These are phyloP conservation scores for Scenedesmus sp. DNA, from an alignment of 163 green algal genomes.

Conservation along the genomic window DNA sequence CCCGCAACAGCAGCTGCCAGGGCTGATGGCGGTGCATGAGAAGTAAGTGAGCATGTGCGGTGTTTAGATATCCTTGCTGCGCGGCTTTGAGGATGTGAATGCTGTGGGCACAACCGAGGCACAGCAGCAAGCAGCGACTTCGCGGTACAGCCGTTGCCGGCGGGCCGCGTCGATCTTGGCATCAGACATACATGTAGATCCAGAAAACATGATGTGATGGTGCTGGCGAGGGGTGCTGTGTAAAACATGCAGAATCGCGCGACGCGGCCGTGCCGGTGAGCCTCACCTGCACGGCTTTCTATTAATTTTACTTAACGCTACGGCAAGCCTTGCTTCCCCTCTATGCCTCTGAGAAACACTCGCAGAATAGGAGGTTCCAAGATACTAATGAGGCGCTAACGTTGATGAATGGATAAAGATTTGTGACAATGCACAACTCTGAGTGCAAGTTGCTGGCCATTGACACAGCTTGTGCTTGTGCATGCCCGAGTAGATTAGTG, in stretches of 20 bases:
- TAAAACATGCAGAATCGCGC: not conserved
- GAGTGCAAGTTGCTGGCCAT: too few relatives aligned
- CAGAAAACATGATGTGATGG: not conserved
- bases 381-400: not conserved
- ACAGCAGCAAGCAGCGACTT: slow-evolving; percentile 8
- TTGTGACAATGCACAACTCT: too few relatives aligned
- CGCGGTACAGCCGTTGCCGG: not conserved
- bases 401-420: too few relatives aligned
- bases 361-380: not conserved
- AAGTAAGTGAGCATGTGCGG: not conserved
- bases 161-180: not conserved
- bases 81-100: not conserved
- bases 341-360: not conserved
- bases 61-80: not conserved
- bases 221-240: not conserved
- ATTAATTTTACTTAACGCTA: too few relatives aligned
- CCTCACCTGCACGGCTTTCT: not conserved
- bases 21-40: not conserved
- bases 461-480: too few relatives aligned
- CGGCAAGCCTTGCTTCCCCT: not conserved
- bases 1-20: not conserved
- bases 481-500: too few relatives aligned
- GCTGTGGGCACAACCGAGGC: not conserved
- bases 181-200: not conserved
- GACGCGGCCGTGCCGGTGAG: not conserved